These are phyloP conservation scores for Zychaea mexicana DNA, from an alignment of 371 early-diverging fungal genomes.

Conservation along the genomic window DNA sequence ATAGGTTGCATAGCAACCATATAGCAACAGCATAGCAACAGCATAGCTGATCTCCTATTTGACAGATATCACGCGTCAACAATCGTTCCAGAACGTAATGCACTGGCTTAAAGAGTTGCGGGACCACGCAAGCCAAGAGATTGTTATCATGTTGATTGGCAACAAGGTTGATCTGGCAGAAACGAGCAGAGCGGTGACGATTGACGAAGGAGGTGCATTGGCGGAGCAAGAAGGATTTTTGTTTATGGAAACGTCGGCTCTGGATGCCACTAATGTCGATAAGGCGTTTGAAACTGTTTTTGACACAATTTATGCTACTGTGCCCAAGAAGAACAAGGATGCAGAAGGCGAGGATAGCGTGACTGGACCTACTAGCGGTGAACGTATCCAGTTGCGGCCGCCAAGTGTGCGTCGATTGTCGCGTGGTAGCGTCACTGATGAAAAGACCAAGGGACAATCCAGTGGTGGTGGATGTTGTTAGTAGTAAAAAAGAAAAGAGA, in stretches of 20 bases:
- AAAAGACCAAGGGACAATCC: slow-evolving; percentile 18
- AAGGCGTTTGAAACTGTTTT: slow-evolving; percentile 60
- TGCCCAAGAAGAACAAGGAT: slow-evolving; percentile 43
- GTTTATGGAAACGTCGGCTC: slow-evolving; percentile 94
- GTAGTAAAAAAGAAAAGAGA: slow-evolving; percentile 14
- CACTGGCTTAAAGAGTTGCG: slow-evolving; percentile 99
- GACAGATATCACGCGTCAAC: slow-evolving; percentile 94
- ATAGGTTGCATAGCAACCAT: not conserved
- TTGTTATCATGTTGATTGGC: slow-evolving; percentile 97
- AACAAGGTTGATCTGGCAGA: slow-evolving; percentile 99
- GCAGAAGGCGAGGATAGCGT: slow-evolving; percentile 21
- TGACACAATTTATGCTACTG: slow-evolving; percentile 41
- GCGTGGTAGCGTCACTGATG: slow-evolving; percentile 19
- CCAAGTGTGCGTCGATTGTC: slow-evolving; percentile 41
- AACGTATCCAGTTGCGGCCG: slow-evolving; percentile 50
- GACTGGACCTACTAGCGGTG: slow-evolving; percentile 29
- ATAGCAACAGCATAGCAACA: not conserved
- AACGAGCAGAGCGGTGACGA: slow-evolving; percentile 75
- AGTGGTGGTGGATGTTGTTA: slow-evolving; percentile 14
- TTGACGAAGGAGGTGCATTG: slow-evolving; percentile 89
- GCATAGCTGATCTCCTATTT: too few relatives aligned
- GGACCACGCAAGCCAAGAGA: slow-evolving; percentile 92
- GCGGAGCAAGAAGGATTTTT: slow-evolving; percentile 84
- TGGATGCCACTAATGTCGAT: slow-evolving; percentile 90
- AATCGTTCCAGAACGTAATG: slow-evolving; percentile 90